Evolutionary conservation across 805 yeast genomes (phyloP), one percentile per base, ranked within the genome.

Genomic region (Kodamaea hsintzibuensis): DNA sequence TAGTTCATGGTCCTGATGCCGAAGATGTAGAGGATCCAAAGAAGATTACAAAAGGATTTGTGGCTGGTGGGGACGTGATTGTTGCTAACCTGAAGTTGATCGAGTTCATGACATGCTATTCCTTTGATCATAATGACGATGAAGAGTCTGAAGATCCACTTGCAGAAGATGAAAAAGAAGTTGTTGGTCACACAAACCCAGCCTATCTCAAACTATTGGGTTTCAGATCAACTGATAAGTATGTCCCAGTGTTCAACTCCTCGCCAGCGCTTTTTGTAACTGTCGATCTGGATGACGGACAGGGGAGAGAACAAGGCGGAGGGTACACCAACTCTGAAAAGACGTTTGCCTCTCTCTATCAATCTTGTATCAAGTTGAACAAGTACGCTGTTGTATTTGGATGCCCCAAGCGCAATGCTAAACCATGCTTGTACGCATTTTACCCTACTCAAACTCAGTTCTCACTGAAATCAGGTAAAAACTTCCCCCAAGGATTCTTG

Each of bases 321-420:
- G 77, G 78, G 0, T 81, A 73, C 55, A 69, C 77, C 22, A 89
- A 92, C 22, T 88, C 97, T 0, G 72, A 78, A 22, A 71, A 82
- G 30, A 86, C 93, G 0, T 81, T 91, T 61, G 76, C 89, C 0
- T 80, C 91, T 0, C 68, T 93, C 10, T 89, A 83, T 63, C 83
- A 82, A 53, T 78, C 85, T 2, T 69, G 95, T 69, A 64, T 71
- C 3, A 76, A 76, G 47, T 72, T 78, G 42, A 62, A 76, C 1
- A 80, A 81, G 60, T 83, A 80, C 61, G 95, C 89, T 0, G 69
- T 93, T 7, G 80, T 88, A 3, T 90, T 91, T 84, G 93, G 96
- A 0, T 82, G 84, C 60, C 60, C 77, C 6, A 80, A 85, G 54
- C 71, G 67, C 45, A 77, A 77, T 49, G 66, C 89, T 0, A 64